Evolutionary conservation across 371 early-diverging fungal species (phyloP), one percentile per base, ranked within the genome.

Genomic region (Mucor mucedo): DNA sequence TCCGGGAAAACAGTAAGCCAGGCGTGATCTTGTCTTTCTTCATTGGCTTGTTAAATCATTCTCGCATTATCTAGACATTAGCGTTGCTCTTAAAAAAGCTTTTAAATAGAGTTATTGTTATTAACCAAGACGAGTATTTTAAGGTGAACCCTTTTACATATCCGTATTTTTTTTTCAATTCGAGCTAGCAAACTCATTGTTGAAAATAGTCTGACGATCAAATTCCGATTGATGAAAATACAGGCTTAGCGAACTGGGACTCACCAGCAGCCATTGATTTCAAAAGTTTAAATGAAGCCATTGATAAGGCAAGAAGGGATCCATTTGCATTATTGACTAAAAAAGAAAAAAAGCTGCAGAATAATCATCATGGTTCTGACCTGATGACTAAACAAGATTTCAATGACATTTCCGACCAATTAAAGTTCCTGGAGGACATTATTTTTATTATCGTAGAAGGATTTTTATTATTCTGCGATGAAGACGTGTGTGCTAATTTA

Each of bases 91-190:
- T 89, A 13, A 58, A 67, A 47, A 75, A 79, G 29, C 69, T 88
- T 48, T 65, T 92, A 11, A 86, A 91, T 2, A 80, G 86, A 49
- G 75, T 80, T 14, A 72, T 76, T 16, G 70, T 91, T 16, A 69
- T 92, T 28, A 90, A 90, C 67, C 94, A 93, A 75, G 94, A 93
- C 71, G 83, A 88, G 54, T 91, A 86, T 76, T 93, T 86, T 72
- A 84, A 86, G 58, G 85, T 85, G 66, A 21, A 28, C 35, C 14
- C 10, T 49, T 27, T n/a, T 48, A 27, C 49, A 21, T 5, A 11
- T 16, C 49, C 16, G 5, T 21, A 21, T 1, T 21, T 21, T 21
- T 21, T 21, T 21, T 21, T 1, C 21, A 21, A 21, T 21, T 21
- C 21, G 21, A 21, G 21, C 21, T 21, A 21, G 21, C 21, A 21